A percentile compares a stretch with the other conserved stretches of the same genome.
phyloP scores from a whole-genome alignment of 441 rosid species.

The Raphanus hybrid region DNA sequence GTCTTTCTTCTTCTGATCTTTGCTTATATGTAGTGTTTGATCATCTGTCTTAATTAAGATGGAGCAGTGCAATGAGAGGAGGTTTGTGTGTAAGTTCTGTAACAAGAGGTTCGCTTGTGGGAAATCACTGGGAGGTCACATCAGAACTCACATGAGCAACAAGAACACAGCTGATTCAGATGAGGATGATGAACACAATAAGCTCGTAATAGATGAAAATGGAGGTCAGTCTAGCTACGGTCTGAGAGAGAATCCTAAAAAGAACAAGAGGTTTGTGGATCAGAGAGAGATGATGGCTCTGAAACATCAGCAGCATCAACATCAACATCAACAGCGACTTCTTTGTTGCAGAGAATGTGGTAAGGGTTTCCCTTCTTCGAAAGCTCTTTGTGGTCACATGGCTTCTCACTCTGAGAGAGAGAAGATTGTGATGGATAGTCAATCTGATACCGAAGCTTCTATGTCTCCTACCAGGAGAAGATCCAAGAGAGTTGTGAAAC shows the following conservation, averaged over 20 bases:
- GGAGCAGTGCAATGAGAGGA: slow-evolving; percentile 64
- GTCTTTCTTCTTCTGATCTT: slow-evolving; percentile 18
- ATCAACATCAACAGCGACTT: slow-evolving; percentile 42
- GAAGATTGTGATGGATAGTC: slow-evolving; percentile 53
- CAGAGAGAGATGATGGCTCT: slow-evolving; percentile 43
- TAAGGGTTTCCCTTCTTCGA: slow-evolving; percentile 78
- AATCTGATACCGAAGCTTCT: slow-evolving; percentile 41
- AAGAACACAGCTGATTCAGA: too few species aligned
- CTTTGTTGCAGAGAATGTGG: slow-evolving; percentile 88
- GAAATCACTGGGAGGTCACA: slow-evolving; percentile 91
- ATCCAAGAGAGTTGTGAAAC: slow-evolving; percentile 57
- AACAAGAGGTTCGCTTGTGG: slow-evolving; percentile 80
- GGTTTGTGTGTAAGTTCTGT: slow-evolving; percentile 80
- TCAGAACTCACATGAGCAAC: slow-evolving; percentile 59
- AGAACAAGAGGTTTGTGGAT: slow-evolving; percentile 67
- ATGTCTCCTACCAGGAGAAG: slow-evolving; percentile 64
- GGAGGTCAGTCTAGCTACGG: slow-evolving; percentile 64
- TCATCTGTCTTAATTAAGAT: slow-evolving; percentile 41
- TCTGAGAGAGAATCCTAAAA: slow-evolving; percentile 80
- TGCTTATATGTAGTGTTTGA: slow-evolving; percentile 28
- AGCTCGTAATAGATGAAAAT: slow-evolving; percentile 49
- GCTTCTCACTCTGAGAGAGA: slow-evolving; percentile 86
- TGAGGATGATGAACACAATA: slow-evolving; percentile 26
- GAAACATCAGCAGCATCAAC: slow-evolving; percentile 18
- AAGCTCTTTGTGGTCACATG: slow-evolving; percentile 98